A percentile compares a stretch with the other conserved stretches of the same genome.
phyloP scores from a whole-genome alignment of 2,329 filamentous ascomycete species.

The Esteya vermicola region DNA sequence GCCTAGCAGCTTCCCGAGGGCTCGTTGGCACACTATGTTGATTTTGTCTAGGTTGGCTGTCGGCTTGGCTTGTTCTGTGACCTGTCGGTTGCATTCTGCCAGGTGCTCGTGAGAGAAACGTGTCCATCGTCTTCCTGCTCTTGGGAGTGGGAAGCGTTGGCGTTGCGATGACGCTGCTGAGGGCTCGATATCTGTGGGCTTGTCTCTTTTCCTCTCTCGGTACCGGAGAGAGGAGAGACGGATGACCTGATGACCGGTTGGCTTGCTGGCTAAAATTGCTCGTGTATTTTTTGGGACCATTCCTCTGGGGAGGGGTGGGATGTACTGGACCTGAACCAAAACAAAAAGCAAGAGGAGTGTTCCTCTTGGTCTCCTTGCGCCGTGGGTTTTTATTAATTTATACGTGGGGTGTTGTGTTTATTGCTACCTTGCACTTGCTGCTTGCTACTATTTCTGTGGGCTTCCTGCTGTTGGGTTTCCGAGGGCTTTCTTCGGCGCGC shows the following conservation, averaged over 20 bases:
- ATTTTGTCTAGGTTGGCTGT: conserved; percentile 43
- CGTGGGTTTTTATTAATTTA: conserved; percentile 1
- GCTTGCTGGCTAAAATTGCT: conserved; percentile 5
- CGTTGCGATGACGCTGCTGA: conserved; percentile 7
- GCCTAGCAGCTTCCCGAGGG: conserved; percentile 28
- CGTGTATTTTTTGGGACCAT: conserved; percentile 1
- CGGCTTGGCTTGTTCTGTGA: conserved; percentile 28
- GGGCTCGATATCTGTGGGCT: conserved; percentile 16
- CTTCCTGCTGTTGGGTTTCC: conserved; percentile 8
- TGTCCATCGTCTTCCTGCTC: neutral
- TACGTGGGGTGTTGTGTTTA: conserved; percentile 14
- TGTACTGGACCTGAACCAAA: no score
- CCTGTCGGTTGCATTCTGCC: conserved; percentile 1
- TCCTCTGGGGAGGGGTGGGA: neutral
- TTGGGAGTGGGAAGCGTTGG: neutral
- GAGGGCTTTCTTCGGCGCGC: conserved; percentile 11
- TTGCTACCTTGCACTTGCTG: neutral
- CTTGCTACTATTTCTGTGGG: conserved; percentile 4
- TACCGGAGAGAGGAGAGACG: conserved; percentile 1
- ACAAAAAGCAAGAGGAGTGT: no score
- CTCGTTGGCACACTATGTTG: conserved; percentile 14
- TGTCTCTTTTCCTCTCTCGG: conserved; percentile 6
- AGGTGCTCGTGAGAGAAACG: conserved; percentile 3
- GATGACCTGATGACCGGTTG: conserved; percentile 7
- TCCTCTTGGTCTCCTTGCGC: neutral